Base-by-base conservation (phyloP, 768 basidiomycete genomes). In the Suillus subaureus region DNA sequence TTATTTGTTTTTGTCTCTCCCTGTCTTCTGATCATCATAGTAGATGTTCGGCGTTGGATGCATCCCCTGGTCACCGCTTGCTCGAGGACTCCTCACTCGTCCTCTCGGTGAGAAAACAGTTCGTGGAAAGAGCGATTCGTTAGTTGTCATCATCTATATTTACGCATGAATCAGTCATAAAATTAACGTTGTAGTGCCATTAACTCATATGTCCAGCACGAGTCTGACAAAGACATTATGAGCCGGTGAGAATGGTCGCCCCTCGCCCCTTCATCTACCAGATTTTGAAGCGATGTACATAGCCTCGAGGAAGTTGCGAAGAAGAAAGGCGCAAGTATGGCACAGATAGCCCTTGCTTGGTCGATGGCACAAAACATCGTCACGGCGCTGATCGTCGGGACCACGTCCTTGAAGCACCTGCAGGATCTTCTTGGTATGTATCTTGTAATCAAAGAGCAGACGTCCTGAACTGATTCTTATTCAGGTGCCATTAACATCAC, bases 51-150 rank as follows among this genome's bases (percentile, higher is more conserved):
- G 85, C 40, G 84, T 85, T 31, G 87, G 85, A 0, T 73, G 80
- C n/a, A 86, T 87, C 35, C 58, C 86, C 0, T 89, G 87, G 86
- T 85, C 84, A 12, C 85, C 87, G 0, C 79, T 88, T 21, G 85
- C 79, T 13, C 79, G 84, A 21, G 85, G 86, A 0, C 71, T 83
- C 4, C 74, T 86, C 26, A 79, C 83, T 12, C 79, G 82, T 42
- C 82, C 82, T 13, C 55, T 79, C 15, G 66, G 66, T 7, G 71
- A 77, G 54, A 75, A 80, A 60, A 35, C 9, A 35, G 35, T 35
- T 35, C 35, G 35, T 35, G 35, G 77, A 21, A 69, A 71, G 33
- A 75, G 74, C 4, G 83, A 86, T 68, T 47, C 54, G 75, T 70
- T 13, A 52, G 68, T 72, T 7, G 21, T 37, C 33, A 11, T 35